Base-by-base conservation (phyloP, 2,329 filamentous ascomycete species). In the Botrytis byssoidea region DNA sequence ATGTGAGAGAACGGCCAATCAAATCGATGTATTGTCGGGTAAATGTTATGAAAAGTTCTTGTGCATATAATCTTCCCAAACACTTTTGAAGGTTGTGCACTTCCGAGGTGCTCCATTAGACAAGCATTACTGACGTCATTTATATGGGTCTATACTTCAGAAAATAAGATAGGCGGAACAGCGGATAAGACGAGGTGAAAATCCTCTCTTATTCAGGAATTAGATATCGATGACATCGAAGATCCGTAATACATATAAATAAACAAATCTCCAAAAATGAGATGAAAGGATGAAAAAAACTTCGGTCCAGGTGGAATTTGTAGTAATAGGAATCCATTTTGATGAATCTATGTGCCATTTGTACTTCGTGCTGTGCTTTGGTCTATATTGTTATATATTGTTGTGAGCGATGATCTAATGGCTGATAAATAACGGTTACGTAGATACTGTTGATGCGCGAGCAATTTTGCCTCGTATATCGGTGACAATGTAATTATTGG, bases 111-210 rank as follows among this genome's bases (percentile, higher is more conserved):
- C 63, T 48, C 63, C 63, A 48, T n/a, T 22, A 48, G 46, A 66
- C 63, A 66, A 66, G 42, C 63, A 46, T 32, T 44, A 8, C 3
- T 48, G 63, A 66, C 63, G 63, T 66, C 63, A 66, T 67, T 67
- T 67, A 48, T 67, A 1, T 51, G 64, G 64, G 25, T 16, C 16
- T 10, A 4, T 4, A 12, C 32, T 14, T n/a, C 14, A 8, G 44
- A 66, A 66, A 37, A 20, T n/a, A 2, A 35, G 35, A 46, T 51
- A 6, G 25, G 29, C 44, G 44, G 64, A 67, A 67, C 8, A 67
- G 48, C 64, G 64, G 44, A 67, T 67, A 35, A 16, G 22, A 51
- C 20, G 6, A 32, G 16, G 35, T 51, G 64, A 67, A 67, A n/a
- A 67, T 67, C 44, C 22, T 67, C 32, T 44, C 40, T 18, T 18